Evolutionary conservation across 352 stramenopile species (phyloP).

Genomic region (Thraustotheca clavata): DNA sequence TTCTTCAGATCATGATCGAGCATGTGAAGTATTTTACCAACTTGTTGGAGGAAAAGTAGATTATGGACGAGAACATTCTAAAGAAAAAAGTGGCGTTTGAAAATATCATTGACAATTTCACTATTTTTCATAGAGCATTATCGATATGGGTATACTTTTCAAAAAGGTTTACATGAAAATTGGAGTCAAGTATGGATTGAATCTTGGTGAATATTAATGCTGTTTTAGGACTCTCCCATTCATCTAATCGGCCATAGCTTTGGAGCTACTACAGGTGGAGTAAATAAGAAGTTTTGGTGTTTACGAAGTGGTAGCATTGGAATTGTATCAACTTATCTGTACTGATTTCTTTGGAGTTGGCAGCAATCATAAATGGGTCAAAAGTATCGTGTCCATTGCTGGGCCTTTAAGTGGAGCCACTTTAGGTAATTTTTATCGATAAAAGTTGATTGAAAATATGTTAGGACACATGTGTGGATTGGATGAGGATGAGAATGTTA

Average conservation of each 20-base stretch:
- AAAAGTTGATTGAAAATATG: not conserved
- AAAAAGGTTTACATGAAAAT: slow-evolving; percentile 25
- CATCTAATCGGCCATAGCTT: slow-evolving; percentile 61
- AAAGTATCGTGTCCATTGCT: slow-evolving; percentile 52
- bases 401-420: slow-evolving; percentile 50
- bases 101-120: not conserved
- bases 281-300: not conserved
- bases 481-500: not conserved
- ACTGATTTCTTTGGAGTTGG: slow-evolving; percentile 48
- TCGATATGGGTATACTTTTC: slow-evolving; percentile 39
- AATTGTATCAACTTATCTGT: slow-evolving; percentile 63
- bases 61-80: slow-evolving; percentile 46
- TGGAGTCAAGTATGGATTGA: slow-evolving; percentile 30
- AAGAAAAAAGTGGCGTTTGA: not conserved
- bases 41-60: slow-evolving; percentile 49
- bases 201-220: not conserved
- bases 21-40: slow-evolving; percentile 64
- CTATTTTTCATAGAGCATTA: slow-evolving; percentile 24
- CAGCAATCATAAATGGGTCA: slow-evolving; percentile 45
- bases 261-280: slow-evolving; percentile 36
- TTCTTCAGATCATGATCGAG: slow-evolving; percentile 64
- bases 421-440: slow-evolving; percentile 31
- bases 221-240: slow-evolving; percentile 32
- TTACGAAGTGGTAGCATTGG: slow-evolving; percentile 28
- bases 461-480: slow-evolving; percentile 1